Percentiles rank a stretch among this genome's conserved stretches.
These are phyloP conservation scores for Prunus yedoensis DNA, from an alignment of 331 rosid genomes.

Conservation along the genomic window DNA sequence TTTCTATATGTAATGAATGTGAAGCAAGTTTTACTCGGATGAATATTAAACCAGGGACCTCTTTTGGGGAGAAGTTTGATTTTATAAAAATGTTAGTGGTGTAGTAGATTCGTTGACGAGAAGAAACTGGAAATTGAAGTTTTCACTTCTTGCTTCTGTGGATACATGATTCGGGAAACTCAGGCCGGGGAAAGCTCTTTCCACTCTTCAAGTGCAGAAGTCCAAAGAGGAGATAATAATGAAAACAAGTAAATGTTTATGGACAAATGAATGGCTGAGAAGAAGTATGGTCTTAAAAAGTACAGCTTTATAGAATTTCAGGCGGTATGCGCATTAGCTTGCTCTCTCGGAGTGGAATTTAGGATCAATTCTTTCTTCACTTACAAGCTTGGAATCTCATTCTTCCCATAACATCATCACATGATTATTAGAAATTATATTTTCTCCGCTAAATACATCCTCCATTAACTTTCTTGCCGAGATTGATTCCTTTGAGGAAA, in stretches of 20 bases:
- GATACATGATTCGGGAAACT: background rate
- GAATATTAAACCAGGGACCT: background rate
- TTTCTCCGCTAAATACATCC: constrained; percentile 14
- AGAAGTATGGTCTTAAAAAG: background rate
- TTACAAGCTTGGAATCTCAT: constrained; percentile 49
- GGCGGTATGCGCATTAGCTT: constrained; percentile 3
- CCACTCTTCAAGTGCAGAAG: too few species aligned
- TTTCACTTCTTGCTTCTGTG: background rate
- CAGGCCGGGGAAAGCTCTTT: background rate
- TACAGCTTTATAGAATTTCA: background rate
- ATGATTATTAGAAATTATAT: constrained; percentile 19
- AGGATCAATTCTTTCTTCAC: constrained; percentile 43
- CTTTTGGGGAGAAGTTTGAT: background rate
- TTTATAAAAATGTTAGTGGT: background rate
- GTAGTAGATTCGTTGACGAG: background rate
- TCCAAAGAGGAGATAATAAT: too few species aligned
- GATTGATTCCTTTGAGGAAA: constrained; percentile 10
- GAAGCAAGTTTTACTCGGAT: background rate
- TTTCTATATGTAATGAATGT: background rate
- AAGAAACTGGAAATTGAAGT: background rate
- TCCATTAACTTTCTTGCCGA: constrained; percentile 19
- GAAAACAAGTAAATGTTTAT: too few species aligned
- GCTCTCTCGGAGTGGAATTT: constrained; percentile 29
- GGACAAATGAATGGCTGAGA: constrained; percentile 2
- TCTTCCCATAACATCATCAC: constrained; percentile 36